Evolutionary conservation across 2,329 filamentous ascomycete genomes (phyloP).

Genomic region (Fonsecaea nubica): DNA sequence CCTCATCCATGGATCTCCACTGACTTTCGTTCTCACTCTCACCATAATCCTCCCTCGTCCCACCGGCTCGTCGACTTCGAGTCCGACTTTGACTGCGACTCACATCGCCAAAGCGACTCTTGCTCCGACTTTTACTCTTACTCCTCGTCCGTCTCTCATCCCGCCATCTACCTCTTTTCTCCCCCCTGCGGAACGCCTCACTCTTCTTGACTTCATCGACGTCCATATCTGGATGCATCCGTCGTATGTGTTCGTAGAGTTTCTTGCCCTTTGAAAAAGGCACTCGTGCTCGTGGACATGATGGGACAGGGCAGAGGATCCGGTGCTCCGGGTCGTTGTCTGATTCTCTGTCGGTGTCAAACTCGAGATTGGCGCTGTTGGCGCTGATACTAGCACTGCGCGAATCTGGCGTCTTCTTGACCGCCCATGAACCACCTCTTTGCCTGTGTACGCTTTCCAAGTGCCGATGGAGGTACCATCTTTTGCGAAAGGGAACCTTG

Average conservation of each 20-base stretch:
- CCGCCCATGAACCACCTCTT: background rate
- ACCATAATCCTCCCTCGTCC: background rate
- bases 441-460: slow-evolving; percentile 28
- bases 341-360: background rate
- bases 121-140: slow-evolving; percentile 16
- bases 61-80: background rate
- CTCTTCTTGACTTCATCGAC: slow-evolving; percentile 33
- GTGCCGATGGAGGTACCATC: slow-evolving; percentile 34
- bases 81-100: background rate
- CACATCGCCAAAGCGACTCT: background rate
- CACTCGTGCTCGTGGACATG: slow-evolving; percentile 27
- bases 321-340: slow-evolving; percentile 2
- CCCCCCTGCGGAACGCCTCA: slow-evolving; percentile 28
- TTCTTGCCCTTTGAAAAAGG: slow-evolving; percentile 32
- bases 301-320: slow-evolving; percentile 36
- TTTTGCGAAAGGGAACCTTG: slow-evolving; percentile 34
- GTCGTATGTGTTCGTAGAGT: slow-evolving; percentile 39
- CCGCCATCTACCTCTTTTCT: slow-evolving; percentile 30
- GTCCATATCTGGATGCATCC: slow-evolving; percentile 39
- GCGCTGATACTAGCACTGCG: slow-evolving; percentile 18
- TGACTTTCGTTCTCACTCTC: slow-evolving; percentile 2
- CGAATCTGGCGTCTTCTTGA: background rate
- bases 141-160: slow-evolving; percentile 28
- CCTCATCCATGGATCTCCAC: background rate
- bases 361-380: slow-evolving; percentile 20